Conservation (phyloP, 1,139 yeast genomes). For the Geotrichum citri-aurantii region DNA sequence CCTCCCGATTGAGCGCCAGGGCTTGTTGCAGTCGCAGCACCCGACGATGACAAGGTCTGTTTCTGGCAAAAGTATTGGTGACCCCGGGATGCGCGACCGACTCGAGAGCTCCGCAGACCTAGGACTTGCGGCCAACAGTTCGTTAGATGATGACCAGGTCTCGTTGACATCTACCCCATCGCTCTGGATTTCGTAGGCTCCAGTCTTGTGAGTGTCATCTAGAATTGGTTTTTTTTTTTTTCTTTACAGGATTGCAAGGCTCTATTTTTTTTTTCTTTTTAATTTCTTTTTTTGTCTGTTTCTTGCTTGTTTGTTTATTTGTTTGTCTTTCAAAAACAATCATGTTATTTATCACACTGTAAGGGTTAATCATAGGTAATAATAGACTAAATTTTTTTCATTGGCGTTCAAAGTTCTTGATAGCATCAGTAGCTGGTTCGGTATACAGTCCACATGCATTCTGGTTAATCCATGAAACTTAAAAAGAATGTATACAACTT, state of each 20-base stretch:
- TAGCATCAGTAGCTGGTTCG: too few species aligned
- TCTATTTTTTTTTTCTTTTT: background rate
- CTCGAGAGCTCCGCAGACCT: constrained; percentile 11
- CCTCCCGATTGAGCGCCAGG: constrained; percentile 8
- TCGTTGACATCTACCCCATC: constrained; percentile 6
- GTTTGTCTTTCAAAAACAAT: background rate
- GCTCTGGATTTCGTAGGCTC: constrained; percentile 10
- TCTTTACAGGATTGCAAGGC: background rate
- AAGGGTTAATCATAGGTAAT: constrained; percentile 36
- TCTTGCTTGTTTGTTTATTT: background rate
- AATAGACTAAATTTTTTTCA: too few species aligned
- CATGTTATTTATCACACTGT: background rate
- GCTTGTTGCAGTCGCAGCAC: background rate
- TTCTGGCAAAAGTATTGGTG: background rate
- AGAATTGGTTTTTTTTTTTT: background rate
- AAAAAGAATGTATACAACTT: too few species aligned
- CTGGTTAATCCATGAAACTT: too few species aligned
- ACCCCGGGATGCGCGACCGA: constrained; percentile 1
- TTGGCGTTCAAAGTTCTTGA: too few species aligned
- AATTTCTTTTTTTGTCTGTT: background rate
- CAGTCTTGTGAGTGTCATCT: background rate
- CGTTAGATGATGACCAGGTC: constrained; percentile 5
- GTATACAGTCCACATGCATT: too few species aligned
- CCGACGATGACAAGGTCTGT: background rate
- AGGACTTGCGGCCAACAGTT: background rate